Base-by-base conservation (phyloP, 805 yeast genomes). In the Ogataea zsoltii region DNA sequence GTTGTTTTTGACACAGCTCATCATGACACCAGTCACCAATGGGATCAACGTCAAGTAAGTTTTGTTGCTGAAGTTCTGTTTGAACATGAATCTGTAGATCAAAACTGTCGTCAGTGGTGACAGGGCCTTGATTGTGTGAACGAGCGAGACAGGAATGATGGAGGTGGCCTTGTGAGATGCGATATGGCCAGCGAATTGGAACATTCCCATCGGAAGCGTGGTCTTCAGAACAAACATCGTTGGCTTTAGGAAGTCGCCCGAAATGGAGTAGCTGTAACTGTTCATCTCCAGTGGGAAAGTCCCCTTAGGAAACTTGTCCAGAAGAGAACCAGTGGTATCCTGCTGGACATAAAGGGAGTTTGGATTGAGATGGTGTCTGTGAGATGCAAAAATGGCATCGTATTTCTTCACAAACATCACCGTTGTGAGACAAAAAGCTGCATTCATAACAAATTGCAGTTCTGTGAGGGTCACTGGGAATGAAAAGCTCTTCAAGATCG, bases 151-250 rank as follows among this genome's bases (percentile, higher is more conserved):
- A 0, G 97, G 97, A 41, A 94, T 88, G 49, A 87, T 66, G 2
- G 91, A 78, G 2, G 97, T 90, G n/a, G 98, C 92, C 61, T 87
- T 86, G 63, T 91, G 97, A 7, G 95, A 80, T 12, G 95, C 80
- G 50, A 91, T 81, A 65, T 92, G 98, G 16, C 98, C 99, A 16
- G 84, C 71, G 54, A 92, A 87, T 70, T 92, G 98, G 69, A 92
- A 94, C 49, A 83, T 71, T 7, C 97, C 98, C 96, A 92, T 89
- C 15, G 98, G 98, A 17, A 88, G 77, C 0, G 96, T 88, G 12
- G 89, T 83, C 40, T 70, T 59, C 13, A 87, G 55, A 28, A 84
- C 70, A 41, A 72, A 59, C 38, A 62, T 53, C 2, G 80, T 71
- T 18, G 95, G 94, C 17, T 66, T 68, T 13, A 84, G 54, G 52